phyloP scores from a whole-genome alignment of 2,329 filamentous ascomycete species.

The Fusarium caatingaense region DNA sequence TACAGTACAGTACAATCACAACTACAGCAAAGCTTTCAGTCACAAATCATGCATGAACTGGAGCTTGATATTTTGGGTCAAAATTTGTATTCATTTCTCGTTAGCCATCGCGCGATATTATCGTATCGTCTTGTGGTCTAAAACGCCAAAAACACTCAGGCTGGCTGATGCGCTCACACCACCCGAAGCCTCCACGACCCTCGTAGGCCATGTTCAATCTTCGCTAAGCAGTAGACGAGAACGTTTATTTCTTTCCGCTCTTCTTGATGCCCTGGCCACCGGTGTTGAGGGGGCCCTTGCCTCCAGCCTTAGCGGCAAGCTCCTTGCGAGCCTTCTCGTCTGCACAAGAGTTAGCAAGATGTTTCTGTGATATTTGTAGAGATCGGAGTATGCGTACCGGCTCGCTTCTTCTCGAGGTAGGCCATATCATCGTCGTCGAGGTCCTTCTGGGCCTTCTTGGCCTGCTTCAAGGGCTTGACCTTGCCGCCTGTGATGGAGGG shows the following conservation, averaged over 20 bases:
- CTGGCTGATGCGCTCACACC: slow-evolving; percentile 20
- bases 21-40: neutral
- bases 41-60: slow-evolving; percentile 5
- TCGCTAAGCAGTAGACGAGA: neutral
- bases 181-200: slow-evolving; percentile 18
- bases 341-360: slow-evolving; percentile 49
- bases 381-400: slow-evolving; percentile 68
- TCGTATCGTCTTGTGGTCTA: slow-evolving; percentile 32
- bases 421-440: slow-evolving; percentile 89
- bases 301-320: slow-evolving; percentile 81
- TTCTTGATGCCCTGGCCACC: slow-evolving; percentile 95
- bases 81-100: slow-evolving; percentile 48
- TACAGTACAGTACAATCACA: neutral
- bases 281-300: slow-evolving; percentile 89
- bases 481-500: slow-evolving; percentile 73
- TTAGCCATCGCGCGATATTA: slow-evolving; percentile 42
- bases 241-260: slow-evolving; percentile 89
- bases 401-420: slow-evolving; percentile 84
- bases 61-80: slow-evolving; percentile 34
- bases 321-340: slow-evolving; percentile 90
- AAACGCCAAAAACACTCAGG: slow-evolving; percentile 37
- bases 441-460: slow-evolving; percentile 87
- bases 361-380: neutral
- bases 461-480: slow-evolving; percentile 85
- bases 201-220: slow-evolving; percentile 9